Evolutionary conservation across 768 basidiomycete species (phyloP), one percentile per base, ranked within the genome.

Genomic region (Panaeolus papilionaceus): DNA sequence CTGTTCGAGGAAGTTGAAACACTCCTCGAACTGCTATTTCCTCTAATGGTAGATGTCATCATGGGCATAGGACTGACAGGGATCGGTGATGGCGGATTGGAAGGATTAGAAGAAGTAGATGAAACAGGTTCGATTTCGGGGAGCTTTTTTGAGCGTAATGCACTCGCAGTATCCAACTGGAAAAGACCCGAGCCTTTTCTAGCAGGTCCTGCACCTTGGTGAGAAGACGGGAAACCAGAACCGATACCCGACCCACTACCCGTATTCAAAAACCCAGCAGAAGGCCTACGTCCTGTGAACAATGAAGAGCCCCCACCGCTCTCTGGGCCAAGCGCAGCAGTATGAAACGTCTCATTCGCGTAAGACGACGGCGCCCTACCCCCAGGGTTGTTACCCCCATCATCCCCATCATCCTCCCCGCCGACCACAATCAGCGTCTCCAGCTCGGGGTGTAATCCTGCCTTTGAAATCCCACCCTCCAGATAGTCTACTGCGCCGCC

Each of bases 381-480:
- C 3, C 26, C 14, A 33, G 54, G 28, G 26, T 58, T 33, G 54
- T 33, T 37, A 58, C 54, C 54, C 28, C 54, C 44, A 64, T 64
- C 44, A 44, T 72, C 71, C 37, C 71, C 65, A 45, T 76, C 71
- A 38, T 70, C 71, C 28, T 84, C 82, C 40, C 76, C 81, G 28
- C 82, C 83, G 49, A 83, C 80, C 4, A 84, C 75, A 67, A 93
- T 81, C 64, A 86, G 75, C 26, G 82, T 83, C 71, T 82, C 79
- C 40, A 93, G 83, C 67, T 82, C 81, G 1, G 85, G 84, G 74
- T 92, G 84, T 58, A 84, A 82, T 3, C 87, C 84, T 7, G 89
- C 91, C 7, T 82, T 83, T 23, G 87, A 82, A 39, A 94, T 84
- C 16, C 93, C 93, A 8, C 93, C 92, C 45, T 88, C 83, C 38